These are phyloP conservation scores for Rubus parviflorus DNA, from an alignment of 306 rosid species.

Conservation along the genomic window DNA sequence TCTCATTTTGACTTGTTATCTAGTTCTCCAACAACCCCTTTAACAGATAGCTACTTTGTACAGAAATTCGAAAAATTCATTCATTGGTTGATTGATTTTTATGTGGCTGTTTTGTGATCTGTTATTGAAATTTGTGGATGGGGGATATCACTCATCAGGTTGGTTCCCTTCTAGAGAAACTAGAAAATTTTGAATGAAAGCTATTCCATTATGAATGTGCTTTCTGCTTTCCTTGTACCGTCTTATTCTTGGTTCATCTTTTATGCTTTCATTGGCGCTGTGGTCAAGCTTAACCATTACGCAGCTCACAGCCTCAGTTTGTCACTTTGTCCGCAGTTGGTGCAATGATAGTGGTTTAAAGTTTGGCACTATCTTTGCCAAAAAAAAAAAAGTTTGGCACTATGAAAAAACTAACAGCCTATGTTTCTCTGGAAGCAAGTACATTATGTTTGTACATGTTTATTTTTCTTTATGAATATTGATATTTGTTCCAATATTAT, in stretches of 20 bases:
- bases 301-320: not conserved
- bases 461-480: no score
- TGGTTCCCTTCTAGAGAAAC: slow-evolving; percentile 19
- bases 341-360: not conserved
- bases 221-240: not conserved
- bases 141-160: slow-evolving; percentile 25
- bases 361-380: no score
- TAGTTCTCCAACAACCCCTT: slow-evolving; percentile 41
- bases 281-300: not conserved
- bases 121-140: slow-evolving; percentile 39
- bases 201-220: not conserved
- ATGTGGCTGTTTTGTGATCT: slow-evolving; percentile 40
- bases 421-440: not conserved
- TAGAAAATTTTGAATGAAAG: slow-evolving; percentile 5
- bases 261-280: not conserved
- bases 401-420: not conserved
- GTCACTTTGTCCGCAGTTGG: not conserved
- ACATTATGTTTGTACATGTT: no score
- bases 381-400: not conserved
- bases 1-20: slow-evolving; percentile 34
- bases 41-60: slow-evolving; percentile 38
- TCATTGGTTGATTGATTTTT: slow-evolving; percentile 54
- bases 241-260: not conserved
- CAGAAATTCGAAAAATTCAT: slow-evolving; percentile 47
- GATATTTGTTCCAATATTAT: no score